Base-by-base conservation (phyloP, 495 filamentous ascomycete genomes). In the Letharia columbiana region DNA sequence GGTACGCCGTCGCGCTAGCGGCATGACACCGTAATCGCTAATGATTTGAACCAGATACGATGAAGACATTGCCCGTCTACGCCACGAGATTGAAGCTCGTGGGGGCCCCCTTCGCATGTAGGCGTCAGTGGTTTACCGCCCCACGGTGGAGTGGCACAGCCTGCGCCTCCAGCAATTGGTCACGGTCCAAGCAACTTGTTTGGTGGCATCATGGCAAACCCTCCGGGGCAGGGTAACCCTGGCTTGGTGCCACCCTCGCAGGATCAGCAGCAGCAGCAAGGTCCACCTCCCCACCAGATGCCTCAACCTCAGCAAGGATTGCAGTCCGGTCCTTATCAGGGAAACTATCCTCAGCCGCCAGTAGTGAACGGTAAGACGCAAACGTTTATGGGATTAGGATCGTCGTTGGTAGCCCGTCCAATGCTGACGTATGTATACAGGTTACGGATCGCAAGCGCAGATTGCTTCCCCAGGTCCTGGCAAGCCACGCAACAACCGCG, bases 131-230 rank as follows among this genome's bases (percentile, higher is more conserved):
- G 67, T 77, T 77, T 82, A 20, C 82, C 88, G 62, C 89, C 87
- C 70, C 89, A 93, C 73, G 84, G 83, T 50, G 89, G 86, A n/a
- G 86, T 88, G 59, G 82, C 89, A 5, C 91, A 93, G 74, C 88
- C 89, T 58, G 90, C 89, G 40, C 91, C 91, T 42, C 91, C 91
- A 56, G 82, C 89, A 39, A 88, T 98, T 74, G 91, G 92, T n/a
- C 89, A 94, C 74, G 92, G 94, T 49, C 88, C 89, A 37, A 91
- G 86, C 75, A 92, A 95, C 74, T 81, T 97, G 49, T 98, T 98
- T 73, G 89, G 91, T 68, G 91, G 90, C 35, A 96, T 98, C 70
- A 97, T 98, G 90, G 83, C 94, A 67, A 93, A 92, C 65, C 88
- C 88, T 76, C 89, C 87, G 73, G 87, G 86, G 71, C 91, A 91